Base-by-base conservation (phyloP, 352 stramenopile species). In the Globisporangium polare region DNA sequence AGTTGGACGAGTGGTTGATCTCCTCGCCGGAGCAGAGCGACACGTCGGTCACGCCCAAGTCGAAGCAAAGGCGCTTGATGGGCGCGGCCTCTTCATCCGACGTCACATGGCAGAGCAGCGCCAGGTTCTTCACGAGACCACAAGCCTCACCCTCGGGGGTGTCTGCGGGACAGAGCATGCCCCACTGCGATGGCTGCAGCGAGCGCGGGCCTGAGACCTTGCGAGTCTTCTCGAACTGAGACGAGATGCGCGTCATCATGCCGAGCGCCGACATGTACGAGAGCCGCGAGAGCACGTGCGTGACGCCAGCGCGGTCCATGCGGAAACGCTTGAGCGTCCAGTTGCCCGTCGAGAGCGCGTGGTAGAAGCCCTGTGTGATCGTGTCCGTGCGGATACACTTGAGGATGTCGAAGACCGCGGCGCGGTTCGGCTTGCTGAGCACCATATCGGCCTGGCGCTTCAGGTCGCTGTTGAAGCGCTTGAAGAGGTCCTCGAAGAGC, bases 291-390 rank as follows among this genome's bases (percentile, higher is more conserved):
- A 99, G 83, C 13, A 99, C 96, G 78, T 99, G 97, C 0, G 95
- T 98, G 18, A 98, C 94, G 54, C 92, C 98, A 20, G 97, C 95
- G 33, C 97, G 92, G 66, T 99, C 98, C 97, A 99, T 99, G 31
- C 96, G 90, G 80, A 99, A 99, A 27, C 97, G 92, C 77, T 99
- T 99, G 8, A 99, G 78, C 31, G 98, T 98, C 98, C 98, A 99
- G 79, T 99, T 99, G 41, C 97, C 92, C 5, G 88, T 97, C 3
- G 88, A 93, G 7, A 94, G 68, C 7, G 83, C 83, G 58, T 95
- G 81, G 60, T 90, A 90, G 24, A 94, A 94, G 18, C 86, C 96
- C 64, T 99, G 94, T 17, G 97, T 99, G 82, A 99, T 99, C 5
- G 96, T 99, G 69, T 99, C 97, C 3, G 95, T 96, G 62, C 95